phyloP scores from a whole-genome alignment of 2,329 filamentous ascomycete genomes.

The Alternaria atra region DNA sequence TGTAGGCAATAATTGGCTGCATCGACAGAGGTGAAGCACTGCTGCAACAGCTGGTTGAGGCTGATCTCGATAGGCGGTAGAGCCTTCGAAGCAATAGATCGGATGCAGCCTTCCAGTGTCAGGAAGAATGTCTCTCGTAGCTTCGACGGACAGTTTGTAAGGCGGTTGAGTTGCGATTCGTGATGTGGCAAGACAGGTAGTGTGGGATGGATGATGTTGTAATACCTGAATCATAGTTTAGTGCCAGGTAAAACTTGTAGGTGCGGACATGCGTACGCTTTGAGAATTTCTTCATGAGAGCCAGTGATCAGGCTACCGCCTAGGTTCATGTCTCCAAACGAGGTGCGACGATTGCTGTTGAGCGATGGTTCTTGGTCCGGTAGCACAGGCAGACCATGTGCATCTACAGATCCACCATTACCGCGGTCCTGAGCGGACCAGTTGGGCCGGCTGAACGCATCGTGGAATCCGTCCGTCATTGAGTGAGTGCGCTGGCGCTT shows the following conservation, averaged over 20 bases:
- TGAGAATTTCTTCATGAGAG: conserved; percentile 46
- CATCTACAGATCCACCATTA: conserved; percentile 36
- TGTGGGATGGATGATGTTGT: conserved; percentile 48
- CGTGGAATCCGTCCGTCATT: conserved; percentile 49
- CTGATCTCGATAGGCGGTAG: conserved; percentile 37
- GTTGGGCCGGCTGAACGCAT: conserved; percentile 42
- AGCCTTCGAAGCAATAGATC: conserved; percentile 42
- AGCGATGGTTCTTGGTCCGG: conserved; percentile 41
- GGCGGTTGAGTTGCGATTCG: conserved; percentile 42
- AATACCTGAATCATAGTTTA: conserved; percentile 42
- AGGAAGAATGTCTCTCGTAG: conserved; percentile 50
- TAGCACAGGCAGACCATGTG: conserved; percentile 29
- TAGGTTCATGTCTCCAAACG: conserved; percentile 47
- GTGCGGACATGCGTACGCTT: conserved; percentile 38
- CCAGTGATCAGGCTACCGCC: conserved; percentile 47
- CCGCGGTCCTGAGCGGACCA: conserved; percentile 49
- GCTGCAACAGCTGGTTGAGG: conserved; percentile 40
- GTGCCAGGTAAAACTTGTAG: neutral
- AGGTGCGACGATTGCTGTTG: conserved; percentile 47
- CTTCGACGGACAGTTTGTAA: conserved; percentile 47
- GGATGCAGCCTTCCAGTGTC: conserved; percentile 45
- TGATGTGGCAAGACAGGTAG: conserved; percentile 48
- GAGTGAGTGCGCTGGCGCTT: conserved; percentile 51
- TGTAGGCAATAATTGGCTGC: conserved; percentile 39
- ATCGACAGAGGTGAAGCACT: conserved; percentile 41